Evolutionary conservation across 1,284 basidiomycete species (phyloP), one percentile per base, ranked within the genome.

Genomic region (Amylostereum chailletii): DNA sequence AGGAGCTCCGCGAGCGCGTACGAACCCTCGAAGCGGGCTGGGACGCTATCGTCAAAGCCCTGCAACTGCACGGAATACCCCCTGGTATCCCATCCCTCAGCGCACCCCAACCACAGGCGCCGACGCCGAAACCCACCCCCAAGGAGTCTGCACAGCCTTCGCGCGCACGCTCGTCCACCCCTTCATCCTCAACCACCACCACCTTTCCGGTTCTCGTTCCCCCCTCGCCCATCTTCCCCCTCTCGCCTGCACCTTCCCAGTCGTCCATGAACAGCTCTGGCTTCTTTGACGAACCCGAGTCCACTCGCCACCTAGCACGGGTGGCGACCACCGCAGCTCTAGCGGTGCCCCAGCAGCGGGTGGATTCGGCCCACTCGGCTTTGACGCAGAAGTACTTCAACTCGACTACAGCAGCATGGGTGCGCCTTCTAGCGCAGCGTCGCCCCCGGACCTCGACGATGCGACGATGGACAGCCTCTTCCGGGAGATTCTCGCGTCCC

Each of bases 251-350:
- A 9, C 69, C 71, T 7, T 74, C 78, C 31, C 61, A 71, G 49
- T 62, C 71, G 50, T 74, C 66, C 59, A 65, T 58, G 58, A 53
- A 59, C 61, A 29, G 50, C 53, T 42, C 52, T 57, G 60, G 55
- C 50, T 55, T 64, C 56, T 57, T 64, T 61, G 66, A 63, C 49
- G 65, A 66, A 59, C 65, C 66, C 64, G 74, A 82, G 64, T 70
- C 84, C 80, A 85, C 87, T 90, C 80, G 87, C 87, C 88, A 90
- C 82, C 83, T 86, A 84, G 87, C 87, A 90, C 86, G 87, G 87
- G 83, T 90, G 88, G 87, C 77, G 87, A 81, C 74, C 80, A 77
- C 75, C 72, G 74, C 67, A 53, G 59, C 73, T 67, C 63, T 68
- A 70, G 68, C 74, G 75, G 75, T 79, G 80, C 72, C 87, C 87